Base-by-base conservation (phyloP, 2,329 filamentous ascomycete species). In the Fulvia fulva region DNA sequence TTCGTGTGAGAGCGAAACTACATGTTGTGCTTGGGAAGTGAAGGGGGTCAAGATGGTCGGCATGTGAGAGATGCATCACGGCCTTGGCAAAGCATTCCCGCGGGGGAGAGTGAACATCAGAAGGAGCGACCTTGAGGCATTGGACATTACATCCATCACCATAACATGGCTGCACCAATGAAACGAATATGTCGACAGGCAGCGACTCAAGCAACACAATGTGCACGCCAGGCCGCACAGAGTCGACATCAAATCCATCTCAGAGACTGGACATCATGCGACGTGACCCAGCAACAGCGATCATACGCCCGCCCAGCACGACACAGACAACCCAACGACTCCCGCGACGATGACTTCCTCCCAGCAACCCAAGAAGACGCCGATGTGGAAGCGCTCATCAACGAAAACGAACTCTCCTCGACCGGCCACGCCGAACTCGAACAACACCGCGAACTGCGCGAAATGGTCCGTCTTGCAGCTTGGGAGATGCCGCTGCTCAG, bases 401-500 rank as follows among this genome's bases (percentile, higher is more conserved):
- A 63, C 44, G 59, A 64, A 30, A 89, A 58, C n/a, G 89, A 96
- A 72, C 89, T 99, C 59, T 88, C 89, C 59, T 85, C 85, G 53
- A 81, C 91, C 73, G 94, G 86, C 0, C 92, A 99, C 75, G 86
- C 82, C 54, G 91, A 97, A 77, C 78, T 99, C 66, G 90, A 97
- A 68, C 83, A 94, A 74, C 87, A 95, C 69, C 83, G 93, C 63
- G 92, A 97, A 75, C 82, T 93, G 72, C 84, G 94, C 78, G 86
- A 96, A 69, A 97, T 96, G 74, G 87, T 89, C 50, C 84, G 94
- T 53, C 80, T 96, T 66, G 86, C 89, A 49, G 91, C 91, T 23
- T 99, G 94, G 92, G 94, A 99, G 75, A 90, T 99, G 88, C 94
- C 94, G 9, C 78, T 96, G 62, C 80, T 99, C 60, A 85, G 55